A percentile compares a stretch with the other conserved stretches of the same genome.
These are phyloP conservation scores for Tricladium varicosporioides DNA, from an alignment of 2,329 filamentous ascomycete species.

Conservation along the genomic window DNA sequence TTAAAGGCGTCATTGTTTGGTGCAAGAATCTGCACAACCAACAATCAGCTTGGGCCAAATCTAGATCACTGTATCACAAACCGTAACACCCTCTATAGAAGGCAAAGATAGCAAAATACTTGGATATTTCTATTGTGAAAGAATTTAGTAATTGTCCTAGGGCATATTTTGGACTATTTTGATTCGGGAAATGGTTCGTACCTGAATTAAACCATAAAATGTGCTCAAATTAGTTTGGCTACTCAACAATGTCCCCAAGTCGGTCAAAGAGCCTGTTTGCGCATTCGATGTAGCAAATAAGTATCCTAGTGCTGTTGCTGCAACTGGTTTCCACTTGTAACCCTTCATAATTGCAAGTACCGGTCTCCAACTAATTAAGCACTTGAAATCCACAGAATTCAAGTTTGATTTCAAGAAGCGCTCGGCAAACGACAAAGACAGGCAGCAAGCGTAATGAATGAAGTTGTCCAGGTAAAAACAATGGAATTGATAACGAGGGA, in stretches of 20 bases:
- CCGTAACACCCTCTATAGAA: conserved; percentile 44
- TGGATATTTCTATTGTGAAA: conserved; percentile 42
- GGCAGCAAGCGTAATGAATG: too few relatives aligned
- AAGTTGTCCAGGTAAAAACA: too few relatives aligned
- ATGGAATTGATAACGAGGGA: too few relatives aligned
- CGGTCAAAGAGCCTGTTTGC: conserved; percentile 25
- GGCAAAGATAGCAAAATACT: conserved; percentile 45
- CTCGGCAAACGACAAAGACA: not conserved
- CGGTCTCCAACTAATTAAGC: not conserved
- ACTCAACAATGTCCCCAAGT: conserved; percentile 41
- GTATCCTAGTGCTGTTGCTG: conserved; percentile 15
- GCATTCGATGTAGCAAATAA: conserved; percentile 18
- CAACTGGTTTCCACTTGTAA: conserved; percentile 18
- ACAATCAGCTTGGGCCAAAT: not conserved
- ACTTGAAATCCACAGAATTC: not conserved
- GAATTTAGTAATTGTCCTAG: conserved; percentile 6
- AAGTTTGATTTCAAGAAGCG: not conserved
- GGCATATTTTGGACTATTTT: not conserved
- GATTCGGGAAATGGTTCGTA: conserved; percentile 21
- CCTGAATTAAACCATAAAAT: conserved; percentile 44
- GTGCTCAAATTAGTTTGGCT: conserved; percentile 42
- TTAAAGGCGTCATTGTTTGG: conserved; percentile 38
- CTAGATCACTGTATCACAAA: conserved; percentile 28
- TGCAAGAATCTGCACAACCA: conserved; percentile 37
- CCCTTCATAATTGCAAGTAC: conserved; percentile 13